Evolutionary conservation across 75 land plant species (phyloP).

Genomic region (Pinus albicaulis): DNA sequence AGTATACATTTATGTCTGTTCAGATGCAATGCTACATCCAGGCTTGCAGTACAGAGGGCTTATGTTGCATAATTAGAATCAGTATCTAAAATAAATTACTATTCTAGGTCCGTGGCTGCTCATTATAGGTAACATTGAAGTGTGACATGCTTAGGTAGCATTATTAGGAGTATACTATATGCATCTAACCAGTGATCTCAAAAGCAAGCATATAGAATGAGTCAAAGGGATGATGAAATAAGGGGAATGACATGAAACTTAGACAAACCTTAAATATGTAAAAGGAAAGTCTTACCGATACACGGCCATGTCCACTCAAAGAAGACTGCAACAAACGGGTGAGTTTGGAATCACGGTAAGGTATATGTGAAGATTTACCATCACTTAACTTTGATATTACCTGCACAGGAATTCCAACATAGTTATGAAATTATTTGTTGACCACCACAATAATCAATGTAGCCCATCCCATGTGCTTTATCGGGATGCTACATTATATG

Average conservation of each 20-base stretch:
- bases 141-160: slow-evolving; percentile 4
- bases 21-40: neutral
- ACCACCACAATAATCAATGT: neutral
- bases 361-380: slow-evolving; percentile 74
- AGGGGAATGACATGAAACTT: neutral
- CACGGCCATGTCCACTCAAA: slow-evolving; percentile 85
- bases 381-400: slow-evolving; percentile 85
- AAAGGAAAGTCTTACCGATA: slow-evolving; percentile 46
- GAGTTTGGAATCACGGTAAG: slow-evolving; percentile 83
- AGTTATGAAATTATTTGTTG: neutral
- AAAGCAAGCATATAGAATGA: neutral
- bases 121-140: neutral
- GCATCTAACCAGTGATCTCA: neutral
- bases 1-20: neutral
- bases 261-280: neutral
- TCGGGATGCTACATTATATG: neutral
- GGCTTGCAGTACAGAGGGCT: neutral
- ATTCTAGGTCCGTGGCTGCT: neutral
- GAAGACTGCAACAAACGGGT: slow-evolving; percentile 90
- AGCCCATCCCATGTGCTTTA: neutral
- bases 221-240: neutral
- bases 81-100: neutral
- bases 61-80: neutral
- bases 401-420: slow-evolving; percentile 18
- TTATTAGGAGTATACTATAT: neutral